phyloP scores from a whole-genome alignment of 2,329 filamentous ascomycete species.

The Plectosphaerella sp. region DNA sequence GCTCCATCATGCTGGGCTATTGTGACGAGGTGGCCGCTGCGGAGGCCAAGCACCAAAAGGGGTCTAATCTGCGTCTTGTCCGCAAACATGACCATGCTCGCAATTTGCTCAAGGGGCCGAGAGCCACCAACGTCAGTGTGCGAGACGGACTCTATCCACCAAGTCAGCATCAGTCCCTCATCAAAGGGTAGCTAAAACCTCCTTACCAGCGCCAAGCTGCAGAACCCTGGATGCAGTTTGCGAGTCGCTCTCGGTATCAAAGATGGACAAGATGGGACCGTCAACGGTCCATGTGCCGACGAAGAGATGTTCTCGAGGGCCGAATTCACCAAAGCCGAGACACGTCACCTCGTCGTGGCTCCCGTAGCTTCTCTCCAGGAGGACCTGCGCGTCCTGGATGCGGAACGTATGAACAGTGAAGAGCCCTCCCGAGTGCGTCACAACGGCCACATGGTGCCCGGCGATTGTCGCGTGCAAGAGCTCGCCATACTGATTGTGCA shows the following conservation, averaged over 20 bases:
- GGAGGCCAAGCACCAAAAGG: constrained; percentile 42
- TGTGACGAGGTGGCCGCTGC: constrained; percentile 48
- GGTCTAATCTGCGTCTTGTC: constrained; percentile 15
- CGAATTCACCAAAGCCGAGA: constrained; percentile 27
- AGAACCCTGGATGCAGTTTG: too few species aligned
- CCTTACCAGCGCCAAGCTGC: too few species aligned
- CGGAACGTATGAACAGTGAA: constrained; percentile 35
- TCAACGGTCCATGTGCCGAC: constrained; percentile 27
- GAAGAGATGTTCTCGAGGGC: constrained; percentile 21
- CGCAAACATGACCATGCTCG: constrained; percentile 33
- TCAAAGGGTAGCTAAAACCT: too few species aligned
- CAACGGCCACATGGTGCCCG: constrained; percentile 35
- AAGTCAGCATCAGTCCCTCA: too few species aligned
- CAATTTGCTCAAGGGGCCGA: constrained; percentile 23
- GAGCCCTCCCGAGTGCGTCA: constrained; percentile 27
- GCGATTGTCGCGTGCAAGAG: constrained; percentile 39
- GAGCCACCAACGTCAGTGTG: neutral
- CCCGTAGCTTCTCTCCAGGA: constrained; percentile 22
- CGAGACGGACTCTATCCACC: neutral
- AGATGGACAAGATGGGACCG: constrained; percentile 11
- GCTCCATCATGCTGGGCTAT: constrained; percentile 9
- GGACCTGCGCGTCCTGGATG: constrained; percentile 26
- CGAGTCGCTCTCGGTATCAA: too few species aligned
- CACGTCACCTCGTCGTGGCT: constrained; percentile 46
- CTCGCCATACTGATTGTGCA: constrained; percentile 8